A percentile compares a stretch with the other conserved stretches of the same genome.
phyloP scores from a whole-genome alignment of 2,329 filamentous ascomycete species.

The Pezicula carpinea region DNA sequence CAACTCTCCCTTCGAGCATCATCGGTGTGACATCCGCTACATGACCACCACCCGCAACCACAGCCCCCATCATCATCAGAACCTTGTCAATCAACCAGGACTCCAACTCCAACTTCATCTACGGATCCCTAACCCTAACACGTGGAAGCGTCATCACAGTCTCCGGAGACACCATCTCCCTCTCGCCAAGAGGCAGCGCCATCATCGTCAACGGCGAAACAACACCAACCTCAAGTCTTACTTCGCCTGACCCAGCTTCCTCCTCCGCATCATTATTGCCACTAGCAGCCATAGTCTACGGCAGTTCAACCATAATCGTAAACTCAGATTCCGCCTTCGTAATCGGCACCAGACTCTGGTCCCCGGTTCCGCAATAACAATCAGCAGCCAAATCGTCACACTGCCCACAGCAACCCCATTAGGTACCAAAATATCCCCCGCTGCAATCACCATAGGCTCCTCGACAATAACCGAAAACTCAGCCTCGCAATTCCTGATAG shows the following conservation, averaged over 20 bases:
- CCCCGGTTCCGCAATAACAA: constrained; percentile 11
- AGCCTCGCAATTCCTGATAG: constrained; percentile 1
- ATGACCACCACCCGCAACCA: constrained; percentile 2
- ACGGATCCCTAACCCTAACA: constrained; percentile 20
- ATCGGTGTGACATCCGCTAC: not conserved
- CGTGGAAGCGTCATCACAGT: constrained; percentile 21
- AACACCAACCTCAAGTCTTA: not conserved
- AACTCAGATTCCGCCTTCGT: constrained; percentile 11
- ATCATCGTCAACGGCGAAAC: constrained; percentile 9
- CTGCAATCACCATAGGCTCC: not conserved
- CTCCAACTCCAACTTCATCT: constrained; percentile 12
- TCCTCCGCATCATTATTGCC: too few species aligned
- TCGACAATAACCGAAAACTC: constrained; percentile 2
- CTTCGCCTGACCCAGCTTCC: too few species aligned
- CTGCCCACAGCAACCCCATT: constrained; percentile 3
- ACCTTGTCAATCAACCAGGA: constrained; percentile 15
- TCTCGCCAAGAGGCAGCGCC: constrained; percentile 13
- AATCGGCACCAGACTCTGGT: constrained; percentile 15
- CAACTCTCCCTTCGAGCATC: constrained; percentile 8
- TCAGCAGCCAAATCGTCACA: constrained; percentile 11
- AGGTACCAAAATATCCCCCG: not conserved
- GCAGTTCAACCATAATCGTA: constrained; percentile 16
- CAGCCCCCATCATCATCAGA: constrained; percentile 15
- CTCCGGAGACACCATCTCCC: constrained; percentile 17
- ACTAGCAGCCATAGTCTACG: constrained; percentile 14